Base-by-base conservation (phyloP, 2,329 filamentous ascomycete genomes). In the Fonsecaea multimorphosa region DNA sequence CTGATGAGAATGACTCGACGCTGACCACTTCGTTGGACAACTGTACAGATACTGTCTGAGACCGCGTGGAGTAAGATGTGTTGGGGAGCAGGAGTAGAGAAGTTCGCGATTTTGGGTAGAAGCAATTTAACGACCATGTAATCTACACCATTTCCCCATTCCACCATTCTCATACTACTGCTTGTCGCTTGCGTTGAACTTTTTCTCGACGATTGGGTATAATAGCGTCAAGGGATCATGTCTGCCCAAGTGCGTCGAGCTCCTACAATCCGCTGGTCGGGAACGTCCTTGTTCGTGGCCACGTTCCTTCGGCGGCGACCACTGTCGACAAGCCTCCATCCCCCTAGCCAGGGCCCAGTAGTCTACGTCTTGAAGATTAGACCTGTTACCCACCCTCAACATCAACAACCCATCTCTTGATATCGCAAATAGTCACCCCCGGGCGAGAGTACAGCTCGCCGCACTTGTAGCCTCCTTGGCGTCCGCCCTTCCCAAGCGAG, bases 61-160 rank as follows among this genome's bases (percentile, higher is more conserved):
- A 36, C 4, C 49, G 19, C 49, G 49, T 12, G 24, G 49, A 52
- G 49, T 27, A 22, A 52, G 24, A 31, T 54, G 52, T 54, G 52
- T 36, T 32, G 52, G 27, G n/a, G 22, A 49, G 34, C n/a, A 22
- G 34, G 38, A 31, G 16, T 36, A 38, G 12, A 58, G 52, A 46
- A 38, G 32, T 57, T 63, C 19, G 52, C 44, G 38, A 51, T 58
- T 53, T 57, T 63, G 38, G 34, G 61, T 63, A 63, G 61, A 57
- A 38, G 27, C 29, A 63, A 38, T 63, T 31, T 58, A 40, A 63
- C 32, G 61, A 63, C 44, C 59, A 57, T 57, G 40, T 63, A 57
- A 63, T 63, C 38, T 51, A 27, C 27, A 40, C 44, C 44, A 36
- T 38, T 22, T 31, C 31, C 9, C 32, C 16, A 24, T n/a, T 19